Percentiles rank a stretch among this genome's conserved stretches.
phyloP scores from a whole-genome alignment of 768 basidiomycete species.

The Tricholoma matsutake region DNA sequence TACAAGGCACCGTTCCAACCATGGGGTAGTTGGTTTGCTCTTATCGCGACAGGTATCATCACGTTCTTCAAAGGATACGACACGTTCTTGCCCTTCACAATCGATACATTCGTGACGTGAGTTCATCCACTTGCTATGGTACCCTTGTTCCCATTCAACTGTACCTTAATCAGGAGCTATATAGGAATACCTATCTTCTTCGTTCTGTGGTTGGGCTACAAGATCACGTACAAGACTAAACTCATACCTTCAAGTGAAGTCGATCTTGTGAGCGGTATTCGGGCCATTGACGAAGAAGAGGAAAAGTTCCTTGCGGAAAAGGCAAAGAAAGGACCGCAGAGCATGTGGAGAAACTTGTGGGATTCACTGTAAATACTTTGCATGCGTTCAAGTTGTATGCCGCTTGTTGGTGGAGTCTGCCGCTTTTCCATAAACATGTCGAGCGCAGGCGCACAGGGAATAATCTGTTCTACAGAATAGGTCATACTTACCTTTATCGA shows the following conservation, averaged over 20 bases:
- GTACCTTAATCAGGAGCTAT: constrained; percentile 36
- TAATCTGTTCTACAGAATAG: too few species aligned
- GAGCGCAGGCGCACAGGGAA: too few species aligned
- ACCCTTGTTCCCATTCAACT: constrained; percentile 6
- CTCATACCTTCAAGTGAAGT: constrained; percentile 45
- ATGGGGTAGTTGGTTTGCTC: constrained; percentile 58
- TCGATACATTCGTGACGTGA: constrained; percentile 60
- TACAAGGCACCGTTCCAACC: constrained; percentile 61
- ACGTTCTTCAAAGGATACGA: constrained; percentile 59
- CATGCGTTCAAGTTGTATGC: too few species aligned
- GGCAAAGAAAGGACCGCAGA: constrained; percentile 35
- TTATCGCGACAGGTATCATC: constrained; percentile 48
- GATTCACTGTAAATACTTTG: constrained; percentile 40
- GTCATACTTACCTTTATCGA: too few species aligned
- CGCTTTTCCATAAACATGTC: too few species aligned
- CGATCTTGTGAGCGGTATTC: constrained; percentile 58
- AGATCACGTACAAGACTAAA: constrained; percentile 33
- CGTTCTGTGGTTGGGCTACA: constrained; percentile 40
- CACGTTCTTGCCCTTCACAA: constrained; percentile 46
- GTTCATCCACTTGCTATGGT: constrained; percentile 16
- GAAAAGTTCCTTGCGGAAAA: constrained; percentile 45
- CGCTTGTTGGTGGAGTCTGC: too few species aligned
- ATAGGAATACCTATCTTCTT: constrained; percentile 42
- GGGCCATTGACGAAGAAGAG: constrained; percentile 64
- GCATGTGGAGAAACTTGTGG: constrained; percentile 29